A percentile compares a stretch with the other conserved stretches of the same genome.
Conservation (phyloP, 2,329 filamentous ascomycete species). For the Pseudocercospora vitis region DNA sequence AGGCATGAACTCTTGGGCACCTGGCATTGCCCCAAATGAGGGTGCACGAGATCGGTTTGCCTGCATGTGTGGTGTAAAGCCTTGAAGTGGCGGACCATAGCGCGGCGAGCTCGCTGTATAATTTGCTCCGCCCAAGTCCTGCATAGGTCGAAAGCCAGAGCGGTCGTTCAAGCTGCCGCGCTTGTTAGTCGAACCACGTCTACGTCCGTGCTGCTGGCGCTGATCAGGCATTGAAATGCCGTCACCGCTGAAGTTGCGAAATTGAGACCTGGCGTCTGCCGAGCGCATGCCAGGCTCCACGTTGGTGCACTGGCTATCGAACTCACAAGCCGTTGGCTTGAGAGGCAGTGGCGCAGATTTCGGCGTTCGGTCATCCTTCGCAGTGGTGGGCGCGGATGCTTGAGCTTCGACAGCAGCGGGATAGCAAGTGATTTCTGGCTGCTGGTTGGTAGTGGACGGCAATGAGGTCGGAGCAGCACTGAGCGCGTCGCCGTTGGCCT, state of each 20-base stretch:
- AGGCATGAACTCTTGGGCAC: neutral
- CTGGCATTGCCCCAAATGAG: neutral
- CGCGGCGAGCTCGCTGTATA: neutral
- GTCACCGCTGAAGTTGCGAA: conserved; percentile 9
- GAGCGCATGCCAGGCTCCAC: neutral
- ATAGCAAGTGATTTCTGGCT: too few relatives aligned
- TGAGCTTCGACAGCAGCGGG: neutral
- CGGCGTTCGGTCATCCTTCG: neutral
- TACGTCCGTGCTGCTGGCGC: conserved; percentile 4
- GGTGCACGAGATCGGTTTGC: conserved; percentile 10
- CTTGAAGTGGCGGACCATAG: conserved; percentile 1
- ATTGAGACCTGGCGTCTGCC: neutral
- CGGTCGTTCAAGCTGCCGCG: conserved; percentile 7
- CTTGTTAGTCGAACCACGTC: conserved; percentile 16
- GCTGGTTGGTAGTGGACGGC: neutral
- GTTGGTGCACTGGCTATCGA: neutral
- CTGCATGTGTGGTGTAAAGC: neutral
- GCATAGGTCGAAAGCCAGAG: neutral
- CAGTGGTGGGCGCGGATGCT: neutral
- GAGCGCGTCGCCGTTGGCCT: neutral
- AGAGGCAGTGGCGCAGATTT: neutral
- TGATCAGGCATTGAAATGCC: neutral
- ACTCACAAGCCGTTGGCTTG: conserved; percentile 1
- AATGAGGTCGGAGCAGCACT: neutral
- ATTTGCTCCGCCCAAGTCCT: conserved; percentile 5